phyloP scores from a whole-genome alignment of 2,329 filamentous ascomycete species.

The Xylariomycetidae sp. region DNA sequence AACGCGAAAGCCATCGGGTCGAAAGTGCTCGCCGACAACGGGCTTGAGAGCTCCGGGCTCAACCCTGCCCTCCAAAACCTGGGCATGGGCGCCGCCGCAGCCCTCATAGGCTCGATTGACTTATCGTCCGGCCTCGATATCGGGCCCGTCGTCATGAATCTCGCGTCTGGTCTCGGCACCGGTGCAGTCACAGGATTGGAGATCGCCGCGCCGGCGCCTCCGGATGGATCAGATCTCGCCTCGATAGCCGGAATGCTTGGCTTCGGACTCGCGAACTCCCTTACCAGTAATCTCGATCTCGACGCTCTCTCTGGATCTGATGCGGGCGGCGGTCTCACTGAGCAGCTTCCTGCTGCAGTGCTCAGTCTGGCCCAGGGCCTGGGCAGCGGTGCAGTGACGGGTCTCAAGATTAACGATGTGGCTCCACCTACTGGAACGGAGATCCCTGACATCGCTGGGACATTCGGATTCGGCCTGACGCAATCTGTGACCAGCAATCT shows the following conservation, averaged over 20 bases:
- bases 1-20: slow-evolving; percentile 11
- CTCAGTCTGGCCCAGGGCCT: slow-evolving; percentile 12
- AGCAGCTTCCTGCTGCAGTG: slow-evolving; percentile 10
- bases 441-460: slow-evolving; percentile 12
- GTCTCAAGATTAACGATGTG: slow-evolving; percentile 11
- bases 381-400: slow-evolving; percentile 13
- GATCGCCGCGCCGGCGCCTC: slow-evolving; percentile 4
- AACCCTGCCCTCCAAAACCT: slow-evolving; percentile 26
- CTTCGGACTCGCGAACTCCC: slow-evolving; percentile 22
- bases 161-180: slow-evolving; percentile 12
- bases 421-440: slow-evolving; percentile 5
- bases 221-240: slow-evolving; percentile 3
- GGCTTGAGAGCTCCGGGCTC: slow-evolving; percentile 23
- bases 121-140: slow-evolving; percentile 8
- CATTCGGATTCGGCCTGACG: slow-evolving; percentile 18
- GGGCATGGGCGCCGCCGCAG: slow-evolving; percentile 23
- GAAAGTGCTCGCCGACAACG: slow-evolving; percentile 20
- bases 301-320: background rate
- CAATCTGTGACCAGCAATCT: slow-evolving; percentile 15
- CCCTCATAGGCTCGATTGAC: slow-evolving; percentile 22
- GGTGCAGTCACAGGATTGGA: slow-evolving; percentile 12
- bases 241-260: slow-evolving; percentile 21
- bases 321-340: slow-evolving; percentile 3
- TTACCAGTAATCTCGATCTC: slow-evolving; percentile 20
- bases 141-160: slow-evolving; percentile 10